phyloP scores from a whole-genome alignment of 2,329 filamentous ascomycete species.

The Scedosporium minutisporum region DNA sequence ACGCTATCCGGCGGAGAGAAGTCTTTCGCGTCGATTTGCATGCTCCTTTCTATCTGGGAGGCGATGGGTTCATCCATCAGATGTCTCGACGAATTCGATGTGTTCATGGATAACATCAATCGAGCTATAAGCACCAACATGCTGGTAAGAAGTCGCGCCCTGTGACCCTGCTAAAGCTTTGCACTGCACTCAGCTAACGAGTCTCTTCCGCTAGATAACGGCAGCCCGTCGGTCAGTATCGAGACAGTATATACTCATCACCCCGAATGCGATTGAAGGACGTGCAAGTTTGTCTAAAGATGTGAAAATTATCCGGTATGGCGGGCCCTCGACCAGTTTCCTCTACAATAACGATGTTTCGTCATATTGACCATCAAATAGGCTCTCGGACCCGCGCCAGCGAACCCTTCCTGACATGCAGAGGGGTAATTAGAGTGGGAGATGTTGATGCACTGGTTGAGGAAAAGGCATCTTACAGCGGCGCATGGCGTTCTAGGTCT shows the following conservation, averaged over 20 bases:
- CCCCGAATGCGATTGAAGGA: constrained; percentile 72
- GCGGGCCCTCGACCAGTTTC: constrained; percentile 12
- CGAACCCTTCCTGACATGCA: constrained; percentile 19
- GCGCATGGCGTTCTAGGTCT: neutral
- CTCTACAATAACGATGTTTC: neutral
- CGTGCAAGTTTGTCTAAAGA: constrained; percentile 51
- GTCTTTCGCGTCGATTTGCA: constrained; percentile 92
- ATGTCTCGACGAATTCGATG: constrained; percentile 95
- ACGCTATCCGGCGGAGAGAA: constrained; percentile 95
- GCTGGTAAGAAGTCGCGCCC: constrained; percentile 51
- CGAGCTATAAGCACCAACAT: constrained; percentile 86
- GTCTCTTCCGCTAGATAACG: constrained; percentile 17
- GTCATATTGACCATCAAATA: constrained; percentile 15
- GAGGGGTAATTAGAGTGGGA: constrained; percentile 20
- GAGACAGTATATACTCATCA: constrained; percentile 92
- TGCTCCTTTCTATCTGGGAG: constrained; percentile 90
- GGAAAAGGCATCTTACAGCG: neutral
- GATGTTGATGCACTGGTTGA: neutral
- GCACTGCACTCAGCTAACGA: neutral
- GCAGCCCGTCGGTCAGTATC: constrained; percentile 81
- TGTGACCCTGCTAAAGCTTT: neutral
- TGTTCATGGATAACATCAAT: constrained; percentile 98
- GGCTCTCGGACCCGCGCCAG: constrained; percentile 51
- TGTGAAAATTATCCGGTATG: constrained; percentile 66
- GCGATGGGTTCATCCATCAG: constrained; percentile 93